These are phyloP conservation scores for Serendipita sp. DNA, from an alignment of 1,284 basidiomycete species.

Conservation along the genomic window DNA sequence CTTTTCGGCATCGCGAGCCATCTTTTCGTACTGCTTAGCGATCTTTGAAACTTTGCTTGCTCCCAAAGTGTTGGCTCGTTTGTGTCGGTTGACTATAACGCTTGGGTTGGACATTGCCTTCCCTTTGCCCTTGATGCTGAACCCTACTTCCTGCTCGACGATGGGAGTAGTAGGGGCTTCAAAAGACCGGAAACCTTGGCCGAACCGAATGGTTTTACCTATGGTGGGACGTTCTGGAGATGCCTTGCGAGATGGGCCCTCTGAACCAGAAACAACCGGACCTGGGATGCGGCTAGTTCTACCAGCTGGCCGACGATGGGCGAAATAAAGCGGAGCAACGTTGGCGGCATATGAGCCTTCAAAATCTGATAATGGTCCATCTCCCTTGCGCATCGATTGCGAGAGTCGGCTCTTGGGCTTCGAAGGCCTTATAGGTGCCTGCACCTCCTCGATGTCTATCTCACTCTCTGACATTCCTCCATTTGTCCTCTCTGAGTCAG, in stretches of 20 bases:
- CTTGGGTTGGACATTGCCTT: neutral
- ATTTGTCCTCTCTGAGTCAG: neutral
- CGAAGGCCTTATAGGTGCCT: neutral
- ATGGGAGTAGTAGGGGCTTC: constrained; percentile 2
- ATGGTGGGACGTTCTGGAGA: constrained; percentile 42
- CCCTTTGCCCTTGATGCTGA: constrained; percentile 8
- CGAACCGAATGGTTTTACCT: constrained; percentile 27
- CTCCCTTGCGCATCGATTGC: constrained; percentile 32
- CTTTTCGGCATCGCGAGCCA: constrained; percentile 28
- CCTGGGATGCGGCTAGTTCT: constrained; percentile 36
- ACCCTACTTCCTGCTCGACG: constrained; percentile 22
- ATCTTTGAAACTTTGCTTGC: constrained; percentile 58
- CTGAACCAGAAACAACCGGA: constrained; percentile 22
- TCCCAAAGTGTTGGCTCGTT: constrained; percentile 18
- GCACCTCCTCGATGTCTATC: neutral
- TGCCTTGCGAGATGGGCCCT: constrained; percentile 44
- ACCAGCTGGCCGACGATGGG: constrained; percentile 32
- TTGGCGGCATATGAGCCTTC: constrained; percentile 84
- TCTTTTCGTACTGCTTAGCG: constrained; percentile 61
- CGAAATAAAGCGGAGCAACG: constrained; percentile 55
- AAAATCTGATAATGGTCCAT: constrained; percentile 52
- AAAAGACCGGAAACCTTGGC: constrained; percentile 12
- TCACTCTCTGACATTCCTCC: neutral
- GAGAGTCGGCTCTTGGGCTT: constrained; percentile 37
- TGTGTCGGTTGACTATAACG: neutral